Evolutionary conservation across 768 basidiomycete species (phyloP), one percentile per base, ranked within the genome.

Genomic region (Pholiota molesta): DNA sequence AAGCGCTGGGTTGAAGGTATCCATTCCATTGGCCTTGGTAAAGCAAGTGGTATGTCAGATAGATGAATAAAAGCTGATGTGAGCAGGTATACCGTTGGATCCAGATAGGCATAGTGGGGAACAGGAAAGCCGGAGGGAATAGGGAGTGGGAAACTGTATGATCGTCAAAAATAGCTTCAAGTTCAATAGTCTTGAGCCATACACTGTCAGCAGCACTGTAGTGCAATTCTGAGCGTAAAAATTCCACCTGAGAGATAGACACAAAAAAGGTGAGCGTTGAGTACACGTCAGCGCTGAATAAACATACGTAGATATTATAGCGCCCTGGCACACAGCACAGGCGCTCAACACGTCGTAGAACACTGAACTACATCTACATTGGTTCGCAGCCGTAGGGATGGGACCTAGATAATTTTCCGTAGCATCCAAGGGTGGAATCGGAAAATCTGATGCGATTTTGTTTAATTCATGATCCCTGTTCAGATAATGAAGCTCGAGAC

Each of bases 21-120:
- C 26, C 23, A 45, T 16, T 16, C 47, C 47, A 28, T 58, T 58
- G 5, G 54, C 60, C 55, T 55, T 42, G 6, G 28, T 47, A 47
- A 56, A 28, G 26, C 4, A 26, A 26, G 26, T 26, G 26, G 4
- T 26, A 51, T 35, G 26, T 23, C 10, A 51, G 17, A 29, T 7
- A 51, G 5, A 23, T 17, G 23, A 2, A n/a, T 5, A 42, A 31
- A 21, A 21, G 17, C 23, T 16, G 28, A 23, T 21, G 9, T 21
- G 13, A 17, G 49, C 23, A 28, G 19, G 33, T n/a, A 40, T 62
- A 62, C 63, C 23, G 62, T 58, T 51, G 52, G 28, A 33, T 55
- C 39, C 33, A 53, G 28, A 35, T 62, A 63, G 52, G 62, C 65
- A 54, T 52, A 66, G 28, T 31, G 52, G 8, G 62, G 62, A 21